Evolutionary conservation across 106 monocot species (phyloP).

Genomic region (Acorus gramineus): DNA sequence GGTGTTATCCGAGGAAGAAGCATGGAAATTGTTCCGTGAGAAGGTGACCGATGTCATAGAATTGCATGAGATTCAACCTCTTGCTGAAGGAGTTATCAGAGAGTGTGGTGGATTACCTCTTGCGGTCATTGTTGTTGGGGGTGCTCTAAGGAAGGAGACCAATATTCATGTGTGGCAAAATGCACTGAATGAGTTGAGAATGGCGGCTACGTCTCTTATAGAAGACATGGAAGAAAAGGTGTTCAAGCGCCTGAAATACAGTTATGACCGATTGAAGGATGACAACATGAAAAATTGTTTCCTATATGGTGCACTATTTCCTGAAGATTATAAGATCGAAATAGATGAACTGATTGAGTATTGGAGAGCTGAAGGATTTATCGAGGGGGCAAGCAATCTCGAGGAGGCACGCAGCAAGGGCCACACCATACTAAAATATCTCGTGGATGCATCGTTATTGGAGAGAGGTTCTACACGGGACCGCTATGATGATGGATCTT

Average conservation of each 20-base stretch:
- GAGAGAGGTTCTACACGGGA: neutral
- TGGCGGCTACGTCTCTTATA: neutral
- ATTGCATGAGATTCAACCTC: neutral
- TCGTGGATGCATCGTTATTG: neutral
- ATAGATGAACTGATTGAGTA: conserved; percentile 7
- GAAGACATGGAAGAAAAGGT: conserved; percentile 3
- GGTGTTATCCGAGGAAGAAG: neutral
- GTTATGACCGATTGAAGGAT: conserved; percentile 21
- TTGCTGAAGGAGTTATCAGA: neutral
- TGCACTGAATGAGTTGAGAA: neutral
- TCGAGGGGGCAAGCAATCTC: neutral
- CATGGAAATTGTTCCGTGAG: conserved; percentile 17
- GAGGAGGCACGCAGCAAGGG: neutral
- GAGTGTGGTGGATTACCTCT: conserved; percentile 32
- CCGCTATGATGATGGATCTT: no score
- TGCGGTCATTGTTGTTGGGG: conserved; percentile 10
- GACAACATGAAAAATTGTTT: conserved; percentile 5
- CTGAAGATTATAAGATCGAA: conserved; percentile 1
- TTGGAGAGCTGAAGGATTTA: conserved; percentile 9
- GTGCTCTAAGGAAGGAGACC: conserved; percentile 6
- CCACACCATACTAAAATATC: neutral
- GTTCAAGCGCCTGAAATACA: conserved; percentile 12
- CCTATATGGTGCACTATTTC: conserved; percentile 20
- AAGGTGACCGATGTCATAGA: conserved; percentile 2
- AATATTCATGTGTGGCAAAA: conserved; percentile 11